Evolutionary conservation across 1,284 basidiomycete species (phyloP).

Genomic region (Ceratobasidium sp.): DNA sequence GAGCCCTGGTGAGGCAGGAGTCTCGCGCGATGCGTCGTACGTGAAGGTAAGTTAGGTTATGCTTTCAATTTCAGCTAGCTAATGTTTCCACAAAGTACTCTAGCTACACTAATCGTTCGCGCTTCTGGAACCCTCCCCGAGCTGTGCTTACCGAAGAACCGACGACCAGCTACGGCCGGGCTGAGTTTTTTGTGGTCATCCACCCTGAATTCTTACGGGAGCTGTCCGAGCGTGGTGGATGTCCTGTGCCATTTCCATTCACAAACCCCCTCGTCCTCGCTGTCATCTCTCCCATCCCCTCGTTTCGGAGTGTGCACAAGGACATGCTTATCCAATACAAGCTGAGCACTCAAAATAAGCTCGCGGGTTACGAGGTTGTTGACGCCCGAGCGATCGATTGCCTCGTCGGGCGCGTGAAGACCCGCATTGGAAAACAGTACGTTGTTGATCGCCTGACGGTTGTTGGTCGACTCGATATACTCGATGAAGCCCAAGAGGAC

Average conservation of each 20-base stretch:
- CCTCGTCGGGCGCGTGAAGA: constrained; percentile 1
- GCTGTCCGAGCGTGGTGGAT: constrained; percentile 24
- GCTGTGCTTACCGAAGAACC: neutral
- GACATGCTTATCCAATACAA: constrained; percentile 21
- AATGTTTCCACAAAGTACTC: neutral
- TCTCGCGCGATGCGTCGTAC: constrained; percentile 3
- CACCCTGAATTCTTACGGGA: constrained; percentile 14
- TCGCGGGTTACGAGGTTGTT: neutral
- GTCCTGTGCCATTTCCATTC: neutral
- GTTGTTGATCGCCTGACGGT: constrained; percentile 53
- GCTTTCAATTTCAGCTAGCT: too few relatives aligned
- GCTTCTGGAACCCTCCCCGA: neutral
- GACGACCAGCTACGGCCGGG: constrained; percentile 7
- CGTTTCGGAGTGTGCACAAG: neutral
- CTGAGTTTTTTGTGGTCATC: constrained; percentile 5
- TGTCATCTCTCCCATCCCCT: neutral
- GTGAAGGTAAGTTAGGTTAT: constrained; percentile 15
- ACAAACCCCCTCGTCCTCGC: neutral
- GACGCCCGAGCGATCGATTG: constrained; percentile 10
- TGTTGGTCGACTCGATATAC: constrained; percentile 14
- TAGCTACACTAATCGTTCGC: neutral
- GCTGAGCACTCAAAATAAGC: too few relatives aligned
- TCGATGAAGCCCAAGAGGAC: too few relatives aligned
- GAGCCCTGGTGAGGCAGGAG: neutral
- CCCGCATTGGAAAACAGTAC: constrained; percentile 47